Evolutionary conservation across 768 basidiomycete genomes (phyloP), one percentile per base, ranked within the genome.

Genomic region (Suillus variegatus): DNA sequence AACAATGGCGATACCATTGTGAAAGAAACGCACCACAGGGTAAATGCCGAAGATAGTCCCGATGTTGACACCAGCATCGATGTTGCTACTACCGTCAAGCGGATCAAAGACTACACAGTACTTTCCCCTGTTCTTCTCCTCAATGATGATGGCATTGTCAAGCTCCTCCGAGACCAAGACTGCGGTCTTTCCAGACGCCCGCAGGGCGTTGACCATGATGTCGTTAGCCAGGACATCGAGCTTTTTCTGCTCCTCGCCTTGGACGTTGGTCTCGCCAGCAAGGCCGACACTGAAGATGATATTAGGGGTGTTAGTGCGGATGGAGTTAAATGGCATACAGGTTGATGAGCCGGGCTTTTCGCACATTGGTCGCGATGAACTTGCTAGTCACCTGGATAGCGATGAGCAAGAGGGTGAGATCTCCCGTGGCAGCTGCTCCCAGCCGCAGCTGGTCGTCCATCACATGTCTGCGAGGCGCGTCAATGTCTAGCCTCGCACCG

Each of bases 41-140:
- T 99, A 99, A 69, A 99, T 90, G 56, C 97, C 97, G 77, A 99
- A 99, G 82, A 98, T 97, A 65, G 95, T 95, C 9, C 94, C 93
- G 75, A 97, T 96, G 79, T 97, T 97, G 61, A 97, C 96, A 86
- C 96, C 97, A 69, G 97, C 96, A 76, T 97, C 95, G 80, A 98
- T 98, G 81, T 97, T 97, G 82, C 92, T 94, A 75, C 90, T 92
- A 63, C 96, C 95, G 73, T 99, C 95, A 60, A 97, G 86, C 44
- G 97, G 97, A 79, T 99, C 97, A 71, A 99, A 99, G 3, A 99
- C 97, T 70, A 99, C 97, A 72, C 95, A 97, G 81, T 98, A 99
- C 77, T 85, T 89, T 70, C 96, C 95, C 77, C 84, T 89, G 76
- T 91, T 80, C 67, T 81, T 82, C 61, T 87, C 89, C 68, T 94